A percentile compares a stretch with the other conserved stretches of the same genome.
These are phyloP conservation scores for Apiotrichum sp. DNA, from an alignment of 1,284 basidiomycete species.

Conservation along the genomic window DNA sequence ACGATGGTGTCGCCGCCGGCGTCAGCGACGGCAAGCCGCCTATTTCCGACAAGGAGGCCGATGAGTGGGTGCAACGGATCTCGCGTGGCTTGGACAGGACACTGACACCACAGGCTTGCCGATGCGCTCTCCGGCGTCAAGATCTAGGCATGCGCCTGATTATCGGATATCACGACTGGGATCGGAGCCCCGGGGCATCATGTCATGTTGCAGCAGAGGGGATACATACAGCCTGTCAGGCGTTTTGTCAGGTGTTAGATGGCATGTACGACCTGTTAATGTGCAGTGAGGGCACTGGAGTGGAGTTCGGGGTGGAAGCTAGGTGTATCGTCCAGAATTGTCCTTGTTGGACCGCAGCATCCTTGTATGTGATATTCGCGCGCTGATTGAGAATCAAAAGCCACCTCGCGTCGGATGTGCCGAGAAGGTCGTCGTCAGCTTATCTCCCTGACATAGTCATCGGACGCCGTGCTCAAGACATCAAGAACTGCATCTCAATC, in stretches of 20 bases:
- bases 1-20: slow-evolving; percentile 33
- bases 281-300: neutral
- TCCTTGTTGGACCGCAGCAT: no score
- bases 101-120: slow-evolving; percentile 29
- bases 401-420: no score
- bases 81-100: neutral
- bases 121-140: slow-evolving; percentile 34
- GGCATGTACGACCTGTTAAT: neutral
- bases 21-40: slow-evolving; percentile 26
- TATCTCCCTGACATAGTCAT: no score
- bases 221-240: neutral
- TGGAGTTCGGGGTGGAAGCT: no score
- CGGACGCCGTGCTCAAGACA: no score
- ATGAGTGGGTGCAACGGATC: slow-evolving; percentile 33
- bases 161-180: no score
- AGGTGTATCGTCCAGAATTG: no score
- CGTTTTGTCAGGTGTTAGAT: neutral
- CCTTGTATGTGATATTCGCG: no score
- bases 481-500: no score
- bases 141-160: slow-evolving; percentile 13
- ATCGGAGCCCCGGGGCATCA: no score
- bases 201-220: neutral
- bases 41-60: slow-evolving; percentile 33
- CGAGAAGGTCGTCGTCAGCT: no score
- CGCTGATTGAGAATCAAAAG: no score